Conservation (phyloP, 2,329 filamentous ascomycete genomes). For the Pseudogymnoascus destructans region DNA sequence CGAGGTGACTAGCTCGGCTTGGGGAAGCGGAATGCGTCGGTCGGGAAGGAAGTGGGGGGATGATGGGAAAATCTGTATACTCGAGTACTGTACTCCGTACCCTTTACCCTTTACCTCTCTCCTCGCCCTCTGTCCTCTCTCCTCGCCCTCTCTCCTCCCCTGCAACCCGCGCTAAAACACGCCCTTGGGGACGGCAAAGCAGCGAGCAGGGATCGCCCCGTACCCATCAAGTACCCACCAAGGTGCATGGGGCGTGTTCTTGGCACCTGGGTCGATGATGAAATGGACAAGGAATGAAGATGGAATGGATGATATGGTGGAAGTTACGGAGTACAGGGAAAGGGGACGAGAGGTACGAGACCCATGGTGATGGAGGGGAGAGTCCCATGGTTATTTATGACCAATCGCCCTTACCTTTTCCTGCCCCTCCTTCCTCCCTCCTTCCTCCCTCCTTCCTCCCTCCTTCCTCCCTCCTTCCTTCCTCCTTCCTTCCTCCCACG, state of each 20-base stretch:
- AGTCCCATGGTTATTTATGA: too few species aligned
- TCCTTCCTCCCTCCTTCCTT: background rate
- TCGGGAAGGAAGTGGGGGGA: background rate
- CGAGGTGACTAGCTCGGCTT: background rate
- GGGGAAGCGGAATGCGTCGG: background rate
- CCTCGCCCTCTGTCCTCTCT: background rate
- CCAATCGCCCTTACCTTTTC: background rate
- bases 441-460: too few species aligned
- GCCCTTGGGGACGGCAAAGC: conserved; percentile 1
- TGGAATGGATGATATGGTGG: background rate
- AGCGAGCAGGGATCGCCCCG: background rate
- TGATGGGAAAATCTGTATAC: background rate
- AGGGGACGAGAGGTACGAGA: too few species aligned
- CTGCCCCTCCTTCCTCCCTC: too few species aligned
- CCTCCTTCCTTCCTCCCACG: background rate
- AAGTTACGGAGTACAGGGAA: background rate
- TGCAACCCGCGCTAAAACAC: conserved; percentile 5
- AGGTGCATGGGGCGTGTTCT: background rate
- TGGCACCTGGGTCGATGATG: background rate
- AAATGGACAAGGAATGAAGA: background rate
- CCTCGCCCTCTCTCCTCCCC: background rate
- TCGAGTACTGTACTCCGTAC: too few species aligned
- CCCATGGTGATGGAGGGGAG: too few species aligned
- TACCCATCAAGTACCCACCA: background rate
- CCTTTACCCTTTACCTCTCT: background rate